A percentile compares a stretch with the other conserved stretches of the same genome.
Evolutionary conservation across 805 yeast genomes (phyloP).

Genomic region (Maudiozyma turicensis): DNA sequence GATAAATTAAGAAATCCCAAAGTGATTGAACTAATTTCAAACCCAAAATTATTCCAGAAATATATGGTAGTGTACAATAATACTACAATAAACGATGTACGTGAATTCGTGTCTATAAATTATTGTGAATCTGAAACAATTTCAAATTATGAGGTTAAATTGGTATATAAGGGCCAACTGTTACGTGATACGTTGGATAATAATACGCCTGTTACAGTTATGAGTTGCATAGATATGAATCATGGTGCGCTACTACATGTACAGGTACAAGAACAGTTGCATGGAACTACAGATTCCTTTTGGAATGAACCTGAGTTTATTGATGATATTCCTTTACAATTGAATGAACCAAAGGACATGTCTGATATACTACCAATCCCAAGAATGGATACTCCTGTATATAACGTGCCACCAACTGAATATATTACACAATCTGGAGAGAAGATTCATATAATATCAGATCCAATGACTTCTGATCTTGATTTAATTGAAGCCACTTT

Average conservation of each 20-base stretch:
- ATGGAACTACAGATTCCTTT: conserved; percentile 20
- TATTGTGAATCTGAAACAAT: conserved; percentile 16
- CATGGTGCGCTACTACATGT: conserved; percentile 18
- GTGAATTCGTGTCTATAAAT: conserved; percentile 19
- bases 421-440: conserved; percentile 4
- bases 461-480: neutral
- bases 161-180: conserved; percentile 21
- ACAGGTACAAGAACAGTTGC: conserved; percentile 15
- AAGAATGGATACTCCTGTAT: neutral
- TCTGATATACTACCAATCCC: neutral
- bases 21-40: conserved; percentile 18
- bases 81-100: conserved; percentile 22
- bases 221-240: conserved; percentile 11
- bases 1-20: conserved; percentile 3
- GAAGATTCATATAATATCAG: neutral
- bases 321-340: neutral
- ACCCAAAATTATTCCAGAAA: conserved; percentile 14
- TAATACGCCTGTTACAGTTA: conserved; percentile 13
- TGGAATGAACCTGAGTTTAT: conserved; percentile 14
- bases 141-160: conserved; percentile 15
- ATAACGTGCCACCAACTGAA: neutral
- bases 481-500: neutral
- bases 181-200: conserved; percentile 10
- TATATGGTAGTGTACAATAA: conserved; percentile 14
- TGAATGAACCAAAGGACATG: too few species aligned